Percentiles rank a stretch among this genome's conserved stretches.
Evolutionary conservation across 192 early-diverging fungal species (phyloP).

Genomic region (Dispira parvispora): DNA sequence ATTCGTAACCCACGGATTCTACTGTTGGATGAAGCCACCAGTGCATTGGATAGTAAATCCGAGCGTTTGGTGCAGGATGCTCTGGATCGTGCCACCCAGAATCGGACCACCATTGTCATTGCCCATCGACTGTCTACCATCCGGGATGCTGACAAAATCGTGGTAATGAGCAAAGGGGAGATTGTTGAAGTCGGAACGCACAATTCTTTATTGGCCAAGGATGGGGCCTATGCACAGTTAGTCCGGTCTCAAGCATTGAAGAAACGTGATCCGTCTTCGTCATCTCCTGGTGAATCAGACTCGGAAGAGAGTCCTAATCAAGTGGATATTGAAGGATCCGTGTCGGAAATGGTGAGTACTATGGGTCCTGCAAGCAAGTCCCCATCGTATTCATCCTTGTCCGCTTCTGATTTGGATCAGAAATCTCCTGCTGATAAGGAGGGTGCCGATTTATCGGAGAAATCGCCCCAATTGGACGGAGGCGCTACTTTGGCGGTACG

Average conservation of each 20-base stretch:
- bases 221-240: conserved; percentile 44
- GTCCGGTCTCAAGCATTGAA: conserved; percentile 51
- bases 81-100: conserved; percentile 49
- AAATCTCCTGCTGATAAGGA: neutral
- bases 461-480: neutral
- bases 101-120: conserved; percentile 81
- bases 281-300: neutral
- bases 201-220: conserved; percentile 44
- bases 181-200: conserved; percentile 66
- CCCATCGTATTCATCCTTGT: neutral
- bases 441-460: neutral
- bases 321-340: neutral
- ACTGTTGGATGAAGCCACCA: conserved; percentile 79
- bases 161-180: conserved; percentile 56
- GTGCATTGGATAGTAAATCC: conserved; percentile 64
- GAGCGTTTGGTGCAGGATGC: conserved; percentile 72
- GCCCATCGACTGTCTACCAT: conserved; percentile 86
- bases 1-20: conserved; percentile 76
- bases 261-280: conserved; percentile 9
- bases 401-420: neutral
- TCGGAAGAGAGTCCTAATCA: neutral
- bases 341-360: neutral
- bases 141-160: conserved; percentile 67
- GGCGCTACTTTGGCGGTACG: neutral
- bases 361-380: neutral